Conservation (phyloP, 2,329 filamentous ascomycete genomes). For the Macroventuria anomochaeta region DNA sequence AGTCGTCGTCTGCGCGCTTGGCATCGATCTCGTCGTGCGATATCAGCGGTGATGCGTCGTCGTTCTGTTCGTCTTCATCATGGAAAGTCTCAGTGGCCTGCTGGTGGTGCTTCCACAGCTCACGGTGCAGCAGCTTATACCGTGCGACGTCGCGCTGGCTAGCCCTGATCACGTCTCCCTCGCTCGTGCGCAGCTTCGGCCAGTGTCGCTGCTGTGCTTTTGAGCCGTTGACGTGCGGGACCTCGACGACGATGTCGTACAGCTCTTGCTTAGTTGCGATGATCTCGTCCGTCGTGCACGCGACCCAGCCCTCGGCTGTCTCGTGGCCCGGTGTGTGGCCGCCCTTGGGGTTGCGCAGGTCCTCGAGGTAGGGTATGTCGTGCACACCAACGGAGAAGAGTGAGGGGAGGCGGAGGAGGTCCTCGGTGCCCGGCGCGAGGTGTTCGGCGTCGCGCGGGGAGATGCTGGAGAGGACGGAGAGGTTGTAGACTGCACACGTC, state of each 20-base stretch:
- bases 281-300: constrained; percentile 94
- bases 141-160: constrained; percentile 89
- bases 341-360: constrained; percentile 56
- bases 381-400: constrained; percentile 95
- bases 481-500: constrained; percentile 74
- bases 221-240: constrained; percentile 70
- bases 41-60: constrained; percentile 31
- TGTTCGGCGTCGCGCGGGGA: constrained; percentile 74
- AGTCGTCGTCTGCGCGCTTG: constrained; percentile 40
- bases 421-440: constrained; percentile 67
- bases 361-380: constrained; percentile 80
- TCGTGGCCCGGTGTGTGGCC: constrained; percentile 52
- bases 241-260: constrained; percentile 87
- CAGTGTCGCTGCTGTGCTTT: constrained; percentile 65
- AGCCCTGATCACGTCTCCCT: constrained; percentile 73
- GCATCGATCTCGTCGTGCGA: constrained; percentile 33
- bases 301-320: constrained; percentile 75
- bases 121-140: constrained; percentile 54
- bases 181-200: constrained; percentile 73
- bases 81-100: constrained; percentile 26
- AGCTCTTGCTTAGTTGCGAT: constrained; percentile 83
- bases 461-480: constrained; percentile 91
- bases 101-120: constrained; percentile 44
- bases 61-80: constrained; percentile 35
- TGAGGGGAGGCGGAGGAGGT: constrained; percentile 71